Evolutionary conservation across 106 monocot genomes (phyloP).

Genomic region (Dendrobium catenatum): DNA sequence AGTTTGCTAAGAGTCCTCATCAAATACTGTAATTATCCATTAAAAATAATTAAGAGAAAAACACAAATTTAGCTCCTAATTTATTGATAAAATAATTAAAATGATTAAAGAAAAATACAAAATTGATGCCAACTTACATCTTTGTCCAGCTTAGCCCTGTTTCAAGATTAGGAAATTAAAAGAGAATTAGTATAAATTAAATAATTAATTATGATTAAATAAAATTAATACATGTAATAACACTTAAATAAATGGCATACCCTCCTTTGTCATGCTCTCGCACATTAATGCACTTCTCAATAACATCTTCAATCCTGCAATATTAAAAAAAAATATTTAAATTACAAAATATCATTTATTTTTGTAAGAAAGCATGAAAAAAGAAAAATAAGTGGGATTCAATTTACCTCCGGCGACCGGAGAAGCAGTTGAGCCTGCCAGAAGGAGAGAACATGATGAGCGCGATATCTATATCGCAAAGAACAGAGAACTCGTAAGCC

Average conservation of each 20-base stretch:
- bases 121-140: conserved; percentile 20
- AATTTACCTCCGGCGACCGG: conserved; percentile 51
- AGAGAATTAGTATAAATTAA: neutral
- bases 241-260: conserved; percentile 10
- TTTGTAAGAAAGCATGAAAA: neutral
- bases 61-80: neutral
- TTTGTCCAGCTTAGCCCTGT: conserved; percentile 27
- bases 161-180: conserved; percentile 5
- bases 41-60: neutral
- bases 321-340: neutral
- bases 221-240: neutral
- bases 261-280: conserved; percentile 54
- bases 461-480: conserved; percentile 83
- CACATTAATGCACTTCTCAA: conserved; percentile 38
- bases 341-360: neutral
- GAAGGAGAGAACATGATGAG: conserved; percentile 93
- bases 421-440: conserved; percentile 71
- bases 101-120: neutral
- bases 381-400: neutral
- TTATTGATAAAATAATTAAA: no score
- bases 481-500: conserved; percentile 84
- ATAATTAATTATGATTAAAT: neutral
- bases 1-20: conserved; percentile 57
- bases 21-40: conserved; percentile 25
- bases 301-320: conserved; percentile 58